Base-by-base conservation (phyloP, 345 rosid genomes). In the Geranium rotundifolium region DNA sequence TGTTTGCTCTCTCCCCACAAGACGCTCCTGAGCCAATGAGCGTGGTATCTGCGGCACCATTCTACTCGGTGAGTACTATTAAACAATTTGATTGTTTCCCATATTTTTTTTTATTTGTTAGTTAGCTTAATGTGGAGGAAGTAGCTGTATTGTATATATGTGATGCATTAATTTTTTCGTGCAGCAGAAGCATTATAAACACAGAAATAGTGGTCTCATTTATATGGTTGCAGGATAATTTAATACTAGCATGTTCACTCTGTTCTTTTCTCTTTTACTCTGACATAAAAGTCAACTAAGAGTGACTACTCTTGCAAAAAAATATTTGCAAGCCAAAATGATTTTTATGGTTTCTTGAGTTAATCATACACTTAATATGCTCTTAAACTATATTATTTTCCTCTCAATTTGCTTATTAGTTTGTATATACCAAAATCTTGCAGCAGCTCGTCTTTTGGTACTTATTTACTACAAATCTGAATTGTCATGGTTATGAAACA, bases 1-100 rank as follows among this genome's bases (percentile, higher is more conserved):
- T 92, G 15, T 92, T 87, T 68, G 98, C 98, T 49, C 78, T 86
- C 61, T 84, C 89, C 50, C 79, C 85, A 14, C 80, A 57, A 2
- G 83, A 85, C 56, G 76, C 82, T n/a, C 68, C 78, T 0, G 80
- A 85, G 59, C 95, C 97, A 8, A 79, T 84, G 29, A 72, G 75
- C 66, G 98, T 89, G 59, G 87, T 92, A 57, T 80, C 97, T 27
- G 93, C 95, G 1, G 81, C 90, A 5, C 98, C 98, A 1, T 92
- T 62, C 57, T 92, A 89, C 72, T 78, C 91, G 54, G 98, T 92
- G 63, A 85, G 92, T 77, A 46, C 52, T 9, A 12, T 46, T 7
- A 2, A 46, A 7, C 14, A 12, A 46, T 46, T 46, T 46, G 14
- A 46, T 46, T 12, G 52, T 9, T 46, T 46, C 52, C 52, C 52